Evolutionary conservation across 345 rosid species (phyloP).

Genomic region (Populus simonii): DNA sequence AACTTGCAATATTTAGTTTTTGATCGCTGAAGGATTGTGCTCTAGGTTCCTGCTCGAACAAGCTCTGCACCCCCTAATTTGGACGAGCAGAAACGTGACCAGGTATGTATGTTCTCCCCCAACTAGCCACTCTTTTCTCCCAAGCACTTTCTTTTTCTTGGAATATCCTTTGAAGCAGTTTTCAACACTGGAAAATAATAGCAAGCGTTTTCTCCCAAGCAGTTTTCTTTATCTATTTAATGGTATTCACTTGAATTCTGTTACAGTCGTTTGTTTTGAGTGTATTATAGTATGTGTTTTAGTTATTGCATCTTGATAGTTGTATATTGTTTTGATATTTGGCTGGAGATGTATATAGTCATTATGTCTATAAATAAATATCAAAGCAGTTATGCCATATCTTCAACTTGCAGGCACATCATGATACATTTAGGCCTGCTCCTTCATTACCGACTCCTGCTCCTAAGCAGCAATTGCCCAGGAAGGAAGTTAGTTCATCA

Average conservation of each 20-base stretch:
- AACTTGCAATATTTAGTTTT: not conserved
- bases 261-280: not conserved
- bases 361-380: not conserved
- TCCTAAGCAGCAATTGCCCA: constrained; percentile 50
- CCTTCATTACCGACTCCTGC: constrained; percentile 52
- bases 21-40: constrained; percentile 9
- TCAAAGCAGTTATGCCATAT: not conserved
- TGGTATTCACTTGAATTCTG: not conserved
- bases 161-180: not conserved
- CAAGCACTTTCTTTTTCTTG: not conserved
- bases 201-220: not conserved
- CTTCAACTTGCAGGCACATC: constrained; percentile 61
- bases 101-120: constrained; percentile 40
- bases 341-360: not conserved
- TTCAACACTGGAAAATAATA: not conserved
- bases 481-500: constrained; percentile 41
- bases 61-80: constrained; percentile 96
- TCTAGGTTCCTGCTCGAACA: constrained; percentile 90
- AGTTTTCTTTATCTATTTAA: no score
- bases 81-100: constrained; percentile 95
- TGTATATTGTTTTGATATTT: no score
- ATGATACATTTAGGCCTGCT: constrained; percentile 47
- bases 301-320: not conserved
- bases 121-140: not conserved
- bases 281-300: not conserved